These are phyloP conservation scores for Myriosclerotinia scirpicola DNA, from an alignment of 2,329 filamentous ascomycete genomes.

Conservation along the genomic window DNA sequence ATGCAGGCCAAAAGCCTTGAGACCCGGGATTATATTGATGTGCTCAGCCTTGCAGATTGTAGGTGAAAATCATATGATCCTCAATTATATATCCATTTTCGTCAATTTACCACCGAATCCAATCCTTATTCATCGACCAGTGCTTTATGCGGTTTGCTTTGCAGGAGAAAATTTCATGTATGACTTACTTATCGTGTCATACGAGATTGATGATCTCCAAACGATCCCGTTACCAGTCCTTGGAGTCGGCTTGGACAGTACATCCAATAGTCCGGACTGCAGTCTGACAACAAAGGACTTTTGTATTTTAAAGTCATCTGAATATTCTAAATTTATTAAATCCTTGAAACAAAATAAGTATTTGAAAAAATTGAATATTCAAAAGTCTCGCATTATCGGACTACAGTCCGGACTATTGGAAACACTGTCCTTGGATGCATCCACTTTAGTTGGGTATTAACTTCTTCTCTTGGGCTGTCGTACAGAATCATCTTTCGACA, in stretches of 20 bases:
- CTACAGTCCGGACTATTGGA: too few species aligned
- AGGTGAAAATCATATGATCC: slow-evolving; percentile 20
- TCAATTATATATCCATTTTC: slow-evolving; percentile 4
- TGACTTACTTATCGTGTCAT: slow-evolving; percentile 31
- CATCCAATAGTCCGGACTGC: too few species aligned
- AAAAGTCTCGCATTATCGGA: too few species aligned
- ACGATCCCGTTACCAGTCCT: slow-evolving; percentile 6
- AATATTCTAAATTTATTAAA: too few species aligned
- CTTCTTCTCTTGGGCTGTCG: slow-evolving; percentile 4
- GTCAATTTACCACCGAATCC: not conserved
- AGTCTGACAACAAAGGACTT: too few species aligned
- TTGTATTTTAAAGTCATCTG: too few species aligned
- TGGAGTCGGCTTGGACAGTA: not conserved
- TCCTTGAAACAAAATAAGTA: too few species aligned
- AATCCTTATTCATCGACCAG: not conserved
- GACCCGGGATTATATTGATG: slow-evolving; percentile 16
- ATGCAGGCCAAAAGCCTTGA: slow-evolving; percentile 13
- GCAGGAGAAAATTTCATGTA: slow-evolving; percentile 10
- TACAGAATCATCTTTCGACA: slow-evolving; percentile 9
- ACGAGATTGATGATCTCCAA: slow-evolving; percentile 28
- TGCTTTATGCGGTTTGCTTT: not conserved
- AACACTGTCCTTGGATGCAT: not conserved
- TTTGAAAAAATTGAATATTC: too few species aligned
- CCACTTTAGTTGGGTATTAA: slow-evolving; percentile 5
- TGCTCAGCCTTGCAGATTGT: slow-evolving; percentile 22